Conservation (phyloP, 768 basidiomycete species). For the Lactarius sp. region DNA sequence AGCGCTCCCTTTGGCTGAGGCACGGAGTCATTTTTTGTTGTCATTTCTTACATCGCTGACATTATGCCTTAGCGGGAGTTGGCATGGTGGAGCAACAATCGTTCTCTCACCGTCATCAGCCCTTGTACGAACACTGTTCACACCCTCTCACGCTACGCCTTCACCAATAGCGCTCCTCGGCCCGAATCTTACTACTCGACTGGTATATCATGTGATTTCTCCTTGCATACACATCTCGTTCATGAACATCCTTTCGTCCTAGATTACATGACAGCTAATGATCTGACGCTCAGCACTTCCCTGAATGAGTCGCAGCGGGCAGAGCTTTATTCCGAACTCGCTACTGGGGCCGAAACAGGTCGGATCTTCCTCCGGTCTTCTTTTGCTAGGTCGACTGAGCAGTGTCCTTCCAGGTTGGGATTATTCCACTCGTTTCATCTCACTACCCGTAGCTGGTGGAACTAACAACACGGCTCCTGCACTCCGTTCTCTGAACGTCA, state of each 20-base stretch:
- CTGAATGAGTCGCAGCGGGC: conserved; percentile 57
- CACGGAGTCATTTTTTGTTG: conserved; percentile 29
- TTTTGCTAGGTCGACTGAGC: background rate
- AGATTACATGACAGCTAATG: conserved; percentile 80
- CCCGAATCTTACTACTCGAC: conserved; percentile 79
- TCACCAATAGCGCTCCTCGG: conserved; percentile 79
- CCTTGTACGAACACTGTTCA: conserved; percentile 66
- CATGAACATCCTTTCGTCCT: conserved; percentile 3
- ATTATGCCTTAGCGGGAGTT: conserved; percentile 57
- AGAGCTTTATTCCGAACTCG: conserved; percentile 80
- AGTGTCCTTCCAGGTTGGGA: conserved; percentile 33
- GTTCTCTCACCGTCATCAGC: conserved; percentile 60
- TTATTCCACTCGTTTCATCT: conserved; percentile 40
- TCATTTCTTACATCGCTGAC: background rate
- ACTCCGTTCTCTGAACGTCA: conserved; percentile 66
- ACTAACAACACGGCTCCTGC: conserved; percentile 45
- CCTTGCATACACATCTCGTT: background rate
- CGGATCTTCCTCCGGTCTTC: conserved; percentile 23
- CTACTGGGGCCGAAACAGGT: conserved; percentile 83
- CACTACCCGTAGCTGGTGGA: conserved; percentile 38
- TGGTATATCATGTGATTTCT: conserved; percentile 37
- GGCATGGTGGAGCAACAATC: conserved; percentile 75
- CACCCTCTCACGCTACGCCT: conserved; percentile 66
- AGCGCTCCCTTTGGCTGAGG: conserved; percentile 83
- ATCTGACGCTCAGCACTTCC: conserved; percentile 46